Conservation (phyloP, 2,329 filamentous ascomycete genomes). For the Colletotrichum orchidophilum region DNA sequence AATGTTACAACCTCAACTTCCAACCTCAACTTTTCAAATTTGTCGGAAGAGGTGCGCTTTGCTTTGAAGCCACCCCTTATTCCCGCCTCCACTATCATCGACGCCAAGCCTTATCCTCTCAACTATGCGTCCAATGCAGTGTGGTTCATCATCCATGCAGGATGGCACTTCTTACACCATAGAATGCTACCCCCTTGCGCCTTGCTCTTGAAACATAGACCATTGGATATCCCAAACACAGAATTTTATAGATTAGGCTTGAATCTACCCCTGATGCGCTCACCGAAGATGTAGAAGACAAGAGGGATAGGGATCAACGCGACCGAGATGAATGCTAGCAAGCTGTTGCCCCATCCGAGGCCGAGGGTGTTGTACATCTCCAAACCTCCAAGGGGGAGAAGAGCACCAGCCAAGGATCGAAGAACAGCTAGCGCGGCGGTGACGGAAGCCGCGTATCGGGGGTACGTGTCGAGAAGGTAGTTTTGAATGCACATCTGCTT, state of each 20-base stretch:
- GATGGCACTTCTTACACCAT: neutral
- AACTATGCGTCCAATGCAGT: neutral
- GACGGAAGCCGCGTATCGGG: conserved; percentile 49
- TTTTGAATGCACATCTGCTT: conserved; percentile 60
- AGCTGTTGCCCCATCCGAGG: conserved; percentile 54
- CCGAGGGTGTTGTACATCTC: conserved; percentile 50
- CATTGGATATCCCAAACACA: neutral
- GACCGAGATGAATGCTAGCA: conserved; percentile 51
- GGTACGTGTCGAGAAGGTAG: conserved; percentile 68
- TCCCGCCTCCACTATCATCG: no score
- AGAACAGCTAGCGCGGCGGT: conserved; percentile 50
- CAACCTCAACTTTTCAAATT: no score
- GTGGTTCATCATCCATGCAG: neutral
- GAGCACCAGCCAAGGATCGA: conserved; percentile 48
- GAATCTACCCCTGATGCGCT: conserved; percentile 43
- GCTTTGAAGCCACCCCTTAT: no score
- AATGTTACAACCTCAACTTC: no score
- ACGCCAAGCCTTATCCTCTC: neutral
- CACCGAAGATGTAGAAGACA: conserved; percentile 49
- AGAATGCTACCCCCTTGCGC: neutral
- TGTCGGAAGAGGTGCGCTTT: no score
- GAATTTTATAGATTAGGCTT: neutral
- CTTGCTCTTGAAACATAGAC: neutral
- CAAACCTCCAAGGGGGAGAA: conserved; percentile 49
- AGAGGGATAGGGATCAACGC: conserved; percentile 48